Evolutionary conservation across 768 basidiomycete genomes (phyloP), one percentile per base, ranked within the genome.

Genomic region (Hygrophoropsis aurantiaca): DNA sequence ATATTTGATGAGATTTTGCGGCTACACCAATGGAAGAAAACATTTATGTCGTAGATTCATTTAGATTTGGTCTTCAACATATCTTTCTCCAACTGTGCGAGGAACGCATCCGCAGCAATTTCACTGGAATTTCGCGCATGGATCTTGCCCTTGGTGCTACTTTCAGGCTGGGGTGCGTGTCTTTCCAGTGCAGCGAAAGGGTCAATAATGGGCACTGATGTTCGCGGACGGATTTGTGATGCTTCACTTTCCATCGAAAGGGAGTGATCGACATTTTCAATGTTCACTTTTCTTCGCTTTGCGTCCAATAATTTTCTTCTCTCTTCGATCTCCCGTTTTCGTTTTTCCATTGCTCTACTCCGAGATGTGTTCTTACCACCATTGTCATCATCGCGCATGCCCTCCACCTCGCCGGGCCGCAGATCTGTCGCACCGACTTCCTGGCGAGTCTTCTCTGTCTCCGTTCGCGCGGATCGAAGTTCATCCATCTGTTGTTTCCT

Each of bases 401-500:
- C 90, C 59, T 91, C 90, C 15, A 84, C 68, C 57, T 87, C 85
- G n/a, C 89, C 86, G 4, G 84, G 81, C 45, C 63, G 70, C 47
- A 82, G 59, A 58, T 87, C 80, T 33, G 75, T 61, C 3, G 84
- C 86, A 11, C 82, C 86, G 15, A 69, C 52, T 43, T 84, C 84
- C 52, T 77, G 73, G 54, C 85, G 72, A 21, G 70, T 73, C 50
- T 72, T 70, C 58, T 81, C 80, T 1, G 94, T 95, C 61, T 94
- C 89, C 38, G 79, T 75, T 35, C 91, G 74, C 2, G 75, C 77
- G 4, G 69, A 62, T 48, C 77, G 80, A 11, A 98, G 70, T 46
- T 87, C 88, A 47, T 90, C 90, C 91, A 94, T 90, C 63, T 97
- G 85, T 41, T 73, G 70, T 53, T 70, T 71, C 35, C 97, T 75